Evolutionary conservation across 2,329 filamentous ascomycete species (phyloP).

Genomic region (Exophiala phaeomuriformis): DNA sequence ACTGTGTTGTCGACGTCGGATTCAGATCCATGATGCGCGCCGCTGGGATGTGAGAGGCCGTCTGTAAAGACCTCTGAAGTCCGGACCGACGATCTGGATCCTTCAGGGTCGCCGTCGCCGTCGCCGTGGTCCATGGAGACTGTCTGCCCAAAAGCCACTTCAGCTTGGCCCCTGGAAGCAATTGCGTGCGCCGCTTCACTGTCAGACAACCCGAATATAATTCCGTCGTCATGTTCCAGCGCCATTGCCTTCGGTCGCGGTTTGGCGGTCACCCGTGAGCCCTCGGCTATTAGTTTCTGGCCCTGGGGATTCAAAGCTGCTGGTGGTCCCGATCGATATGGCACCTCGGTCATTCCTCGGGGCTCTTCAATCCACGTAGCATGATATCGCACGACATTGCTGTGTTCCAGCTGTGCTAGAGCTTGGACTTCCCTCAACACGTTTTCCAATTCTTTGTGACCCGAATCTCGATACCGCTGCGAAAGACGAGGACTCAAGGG

Average conservation of each 20-base stretch:
- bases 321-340: conserved; percentile 2
- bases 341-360: conserved; percentile 1
- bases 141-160: too few species aligned
- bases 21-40: not conserved
- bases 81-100: conserved; percentile 7
- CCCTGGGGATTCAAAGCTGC: conserved; percentile 7
- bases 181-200: conserved; percentile 5
- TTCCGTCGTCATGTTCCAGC: conserved; percentile 13
- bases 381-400: conserved; percentile 60
- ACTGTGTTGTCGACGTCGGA: conserved; percentile 30
- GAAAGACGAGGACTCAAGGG: conserved; percentile 48
- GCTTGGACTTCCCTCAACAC: conserved; percentile 56
- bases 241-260: not conserved
- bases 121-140: not conserved
- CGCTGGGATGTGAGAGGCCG: conserved; percentile 11
- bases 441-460: conserved; percentile 48
- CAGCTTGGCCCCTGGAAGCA: not conserved
- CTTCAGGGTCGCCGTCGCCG: conserved; percentile 4
- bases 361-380: conserved; percentile 55
- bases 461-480: conserved; percentile 46
- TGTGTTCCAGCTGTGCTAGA: conserved; percentile 55
- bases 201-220: conserved; percentile 20
- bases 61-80: conserved; percentile 24
- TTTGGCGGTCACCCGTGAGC: not conserved
- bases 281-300: conserved; percentile 11